Percentiles rank a stretch among this genome's conserved stretches.
phyloP scores from a whole-genome alignment of 192 early-diverging fungal species.

The Pilobolus umbonatus region DNA sequence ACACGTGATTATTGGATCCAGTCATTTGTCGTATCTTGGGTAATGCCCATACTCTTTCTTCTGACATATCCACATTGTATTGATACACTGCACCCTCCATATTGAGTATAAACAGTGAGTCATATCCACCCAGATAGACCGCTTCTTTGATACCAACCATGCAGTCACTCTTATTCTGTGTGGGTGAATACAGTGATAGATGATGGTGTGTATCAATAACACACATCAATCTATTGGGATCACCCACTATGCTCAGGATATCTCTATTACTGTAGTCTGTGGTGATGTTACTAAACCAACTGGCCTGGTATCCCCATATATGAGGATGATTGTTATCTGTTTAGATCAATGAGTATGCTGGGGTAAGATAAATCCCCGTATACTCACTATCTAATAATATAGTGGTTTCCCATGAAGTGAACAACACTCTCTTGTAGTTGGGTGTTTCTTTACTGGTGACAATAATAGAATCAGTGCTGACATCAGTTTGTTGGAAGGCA shows the following conservation, averaged over 20 bases:
- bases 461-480: no score
- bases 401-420: constrained; percentile 14
- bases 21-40: not conserved
- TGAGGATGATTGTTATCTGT: not conserved
- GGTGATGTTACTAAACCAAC: not conserved
- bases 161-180: not conserved
- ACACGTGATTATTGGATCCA: constrained; percentile 8
- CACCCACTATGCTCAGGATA: not conserved
- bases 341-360: not conserved
- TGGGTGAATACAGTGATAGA: not conserved
- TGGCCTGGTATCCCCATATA: constrained; percentile 15
- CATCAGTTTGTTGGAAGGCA: not conserved
- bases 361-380: not conserved
- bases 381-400: not conserved
- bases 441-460: no score
- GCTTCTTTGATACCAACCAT: not conserved
- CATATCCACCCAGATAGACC: not conserved
- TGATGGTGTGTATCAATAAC: not conserved
- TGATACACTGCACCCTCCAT: not conserved
- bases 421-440: not conserved
- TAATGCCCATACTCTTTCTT: not conserved
- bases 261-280: not conserved
- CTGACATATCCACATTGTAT: not conserved
- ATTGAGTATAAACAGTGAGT: not conserved
- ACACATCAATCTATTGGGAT: not conserved